Evolutionary conservation across 2,329 filamentous ascomycete species (phyloP), one percentile per base, ranked within the genome.

Genomic region (Diplodia scrobiculata): DNA sequence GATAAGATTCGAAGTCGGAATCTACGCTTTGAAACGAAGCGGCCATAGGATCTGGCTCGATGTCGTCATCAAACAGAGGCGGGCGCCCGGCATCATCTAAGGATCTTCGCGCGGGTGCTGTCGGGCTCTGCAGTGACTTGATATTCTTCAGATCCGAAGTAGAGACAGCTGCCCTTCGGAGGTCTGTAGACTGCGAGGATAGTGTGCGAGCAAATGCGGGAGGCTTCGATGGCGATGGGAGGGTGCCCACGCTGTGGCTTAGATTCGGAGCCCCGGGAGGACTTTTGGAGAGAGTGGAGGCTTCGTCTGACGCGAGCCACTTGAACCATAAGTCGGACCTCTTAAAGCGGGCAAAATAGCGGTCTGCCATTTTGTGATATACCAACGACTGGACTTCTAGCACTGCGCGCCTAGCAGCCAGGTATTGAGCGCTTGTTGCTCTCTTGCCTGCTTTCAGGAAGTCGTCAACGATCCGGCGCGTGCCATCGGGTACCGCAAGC

Each of bases 271-370:
- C n/a, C 27, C 58, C 58, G 5, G 58, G 27, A 41, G 72, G 67
- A 51, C 70, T 74, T 14, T 70, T 70, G 6, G 76, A 72, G 13
- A 75, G 67, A 66, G 76, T 73, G 5, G 79, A 76, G 34, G 79
- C 78, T 77, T 97, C 92, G 72, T 96, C 91, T 13, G 94, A 91
- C 7, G 94, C 92, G 1, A 99, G 83, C 75, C 93, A 97, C 76
- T 99, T 99, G 82, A 95, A 98, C 76, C 92, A 99, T 0, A 99
- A 79, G 73, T 98, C 95, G 0, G 95, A 97, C 71, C 88, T 91
- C 74, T 93, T 96, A 81, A 99, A 99, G 21, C 86, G 87, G 19
- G 90, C 87, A 69, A 95, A 95, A 73, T 96, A 87, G 14, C 85
- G 86, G 25, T 87, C 86, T 72, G 92, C 89, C 86, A 99, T 91